Base-by-base conservation (phyloP, 305 asterid genomes). In the Coffea humblotiana region DNA sequence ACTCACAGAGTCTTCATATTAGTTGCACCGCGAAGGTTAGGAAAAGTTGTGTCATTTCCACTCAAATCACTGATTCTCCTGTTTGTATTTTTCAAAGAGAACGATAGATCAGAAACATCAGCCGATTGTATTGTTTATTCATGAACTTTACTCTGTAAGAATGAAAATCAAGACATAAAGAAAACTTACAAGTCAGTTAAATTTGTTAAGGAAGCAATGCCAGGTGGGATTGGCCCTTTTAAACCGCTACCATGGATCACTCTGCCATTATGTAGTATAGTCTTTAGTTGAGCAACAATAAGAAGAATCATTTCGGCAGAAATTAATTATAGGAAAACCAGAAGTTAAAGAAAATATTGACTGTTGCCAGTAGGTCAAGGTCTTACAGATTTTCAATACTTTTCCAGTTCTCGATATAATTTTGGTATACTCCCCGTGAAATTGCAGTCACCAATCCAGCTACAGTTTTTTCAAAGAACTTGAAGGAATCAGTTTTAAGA, bases 51-150 rank as follows among this genome's bases (percentile, higher is more conserved):
- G 25, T 71, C 90, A 63, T 84, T 89, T 64, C 97, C 94, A 8
- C 56, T 87, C 88, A 93, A 86, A 84, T 93, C 98, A 68, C 89
- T 92, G 74, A 93, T 90, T 84, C 96, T 90, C 92, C 98, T 93
- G 91, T 66, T 65, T 77, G 73, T 68, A 67, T 48, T 68, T 37
- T 77, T 54, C 63, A 37, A 72, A 66, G 47, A 58, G 69, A 74
- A 40, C 15, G 65, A 71, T 75, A 72, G 4, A 29, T 19, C 29
- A 19, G 35, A 78, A 75, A 40, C 49, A 54, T 54, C 40, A 66
- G 51, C n/a, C 27, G 16, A 56, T 76, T 35, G 56, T 70, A 47
- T 54, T 7, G 27, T 43, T 27, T 54, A 43, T 61, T n/a, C 5
- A 25, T 9, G 27, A 23, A 61, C 7, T 25, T 25, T 63, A 63